Conservation (phyloP, 768 basidiomycete species). For the Mrakia hoshinonis region DNA sequence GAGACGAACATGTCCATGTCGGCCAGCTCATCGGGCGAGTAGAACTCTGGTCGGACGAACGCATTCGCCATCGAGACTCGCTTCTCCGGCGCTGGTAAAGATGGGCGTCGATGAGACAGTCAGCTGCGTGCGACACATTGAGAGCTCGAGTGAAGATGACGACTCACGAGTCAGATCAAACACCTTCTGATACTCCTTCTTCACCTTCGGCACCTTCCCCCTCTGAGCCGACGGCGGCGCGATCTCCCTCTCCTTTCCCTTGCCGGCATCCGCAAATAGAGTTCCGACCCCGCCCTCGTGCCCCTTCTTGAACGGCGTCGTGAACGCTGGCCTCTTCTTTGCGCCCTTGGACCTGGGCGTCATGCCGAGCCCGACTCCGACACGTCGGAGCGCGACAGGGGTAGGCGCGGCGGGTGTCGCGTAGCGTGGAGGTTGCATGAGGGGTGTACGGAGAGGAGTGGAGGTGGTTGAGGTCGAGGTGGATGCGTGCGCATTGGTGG, state of each 20-base stretch:
- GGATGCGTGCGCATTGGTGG: not conserved
- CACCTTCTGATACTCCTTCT: not conserved
- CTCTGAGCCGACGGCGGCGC: not conserved
- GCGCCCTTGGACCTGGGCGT: not conserved
- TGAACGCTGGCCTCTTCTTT: not conserved
- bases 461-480: not conserved
- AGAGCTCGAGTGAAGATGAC: not conserved
- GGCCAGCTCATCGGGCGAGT: not conserved
- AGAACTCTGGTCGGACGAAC: constrained; percentile 26
- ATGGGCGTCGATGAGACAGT: not conserved
- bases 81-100: not conserved
- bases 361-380: not conserved
- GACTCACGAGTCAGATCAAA: constrained; percentile 17
- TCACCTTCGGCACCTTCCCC: constrained; percentile 1
- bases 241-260: not conserved
- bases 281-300: not conserved
- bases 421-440: not conserved
- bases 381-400: not conserved
- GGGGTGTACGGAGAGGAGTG: not conserved
- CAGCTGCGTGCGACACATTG: not conserved
- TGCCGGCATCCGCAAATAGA: not conserved
- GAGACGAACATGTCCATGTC: constrained; percentile 22
- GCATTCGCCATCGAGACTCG: constrained; percentile 9
- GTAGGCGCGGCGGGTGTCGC: not conserved
- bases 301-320: constrained; percentile 12